Evolutionary conservation across 2,329 filamentous ascomycete genomes (phyloP), one percentile per base, ranked within the genome.

Genomic region (Nakataea oryzae): DNA sequence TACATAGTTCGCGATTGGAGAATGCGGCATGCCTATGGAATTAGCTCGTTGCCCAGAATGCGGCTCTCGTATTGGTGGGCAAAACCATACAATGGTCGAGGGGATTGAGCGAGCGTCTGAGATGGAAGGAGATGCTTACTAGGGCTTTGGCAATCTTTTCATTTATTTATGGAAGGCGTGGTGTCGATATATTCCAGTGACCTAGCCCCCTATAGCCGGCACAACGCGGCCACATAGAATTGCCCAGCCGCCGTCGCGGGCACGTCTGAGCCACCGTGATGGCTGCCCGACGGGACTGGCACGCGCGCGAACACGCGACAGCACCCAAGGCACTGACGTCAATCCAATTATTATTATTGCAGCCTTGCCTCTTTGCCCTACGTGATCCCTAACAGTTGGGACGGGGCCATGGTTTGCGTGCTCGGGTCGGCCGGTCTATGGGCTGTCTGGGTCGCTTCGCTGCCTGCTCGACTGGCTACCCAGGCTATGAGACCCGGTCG

Each of bases 11-110:
- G 83, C 85, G 0, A 78, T 89, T 34, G 86, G 85, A 0, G 83
- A 89, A 64, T 88, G 86, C 67, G 86, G 86, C 1, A 83, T 84
- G 78, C 83, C 86, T 0, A 87, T 88, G 83, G 64, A 90, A 69
- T 62, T 68, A 24, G 79, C 86, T 1, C 70, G 70, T 2, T 91
- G 88, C 66, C 86, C 87, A 0, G 80, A 89, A 65, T 91, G 87
- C 65, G 79, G 77, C 2, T 76, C 77, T 1, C 64, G 71, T 0
- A 78, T 90, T 32, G 86, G 86, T 2, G 86, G 87, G 0, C 68
- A 66, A 57, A 12, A 78, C 54, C 84, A 88, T 69, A 61, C 11
- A 11, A 64, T 78, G n/a, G 79, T 74, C 0, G 73, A 69, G 17
- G 86, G 86, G 2, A 83, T 86, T 2, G 74, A 69, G 14, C 74